Evolutionary conservation across 2,329 filamentous ascomycete species (phyloP).

Genomic region (Exserohilum turcica): DNA sequence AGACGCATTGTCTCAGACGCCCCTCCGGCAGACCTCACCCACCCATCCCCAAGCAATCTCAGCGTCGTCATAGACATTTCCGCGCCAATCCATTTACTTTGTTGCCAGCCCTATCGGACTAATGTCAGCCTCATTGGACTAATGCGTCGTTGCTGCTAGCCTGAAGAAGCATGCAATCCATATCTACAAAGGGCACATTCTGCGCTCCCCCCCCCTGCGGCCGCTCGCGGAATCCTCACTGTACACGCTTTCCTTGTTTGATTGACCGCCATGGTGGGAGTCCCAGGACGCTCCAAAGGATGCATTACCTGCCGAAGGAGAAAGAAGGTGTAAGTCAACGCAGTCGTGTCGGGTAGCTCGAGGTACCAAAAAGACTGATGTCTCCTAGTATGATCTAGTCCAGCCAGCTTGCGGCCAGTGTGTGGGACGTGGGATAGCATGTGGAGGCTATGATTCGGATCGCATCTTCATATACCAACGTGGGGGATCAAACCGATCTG

Average conservation of each 20-base stretch:
- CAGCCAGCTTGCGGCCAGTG: slow-evolving; percentile 67
- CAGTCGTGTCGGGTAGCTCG: not conserved
- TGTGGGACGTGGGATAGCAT: slow-evolving; percentile 60
- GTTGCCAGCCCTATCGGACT: not conserved
- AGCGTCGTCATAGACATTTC: slow-evolving; percentile 10
- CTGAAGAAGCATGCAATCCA: slow-evolving; percentile 4
- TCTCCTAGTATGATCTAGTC: slow-evolving; percentile 63
- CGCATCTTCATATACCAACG: slow-evolving; percentile 62
- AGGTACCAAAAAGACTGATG: slow-evolving; percentile 1
- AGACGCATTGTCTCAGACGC: not conserved
- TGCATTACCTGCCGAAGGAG: slow-evolving; percentile 45
- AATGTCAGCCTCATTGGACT: not conserved
- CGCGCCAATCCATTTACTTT: slow-evolving; percentile 5
- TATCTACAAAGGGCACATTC: slow-evolving; percentile 24
- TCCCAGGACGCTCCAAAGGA: slow-evolving; percentile 42
- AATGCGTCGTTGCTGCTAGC: not conserved
- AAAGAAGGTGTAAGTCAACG: slow-evolving; percentile 58
- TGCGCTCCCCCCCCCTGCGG: slow-evolving; percentile 17
- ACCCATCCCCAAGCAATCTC: not conserved
- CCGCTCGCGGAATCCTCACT: not conserved
- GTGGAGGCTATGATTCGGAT: slow-evolving; percentile 68
- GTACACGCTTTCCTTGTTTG: not conserved
- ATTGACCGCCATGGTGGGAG: slow-evolving; percentile 24
- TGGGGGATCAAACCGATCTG: not conserved
- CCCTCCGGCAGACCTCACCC: not conserved